Base-by-base conservation (phyloP, 2,329 filamentous ascomycete genomes). In the Claviceps monticola region DNA sequence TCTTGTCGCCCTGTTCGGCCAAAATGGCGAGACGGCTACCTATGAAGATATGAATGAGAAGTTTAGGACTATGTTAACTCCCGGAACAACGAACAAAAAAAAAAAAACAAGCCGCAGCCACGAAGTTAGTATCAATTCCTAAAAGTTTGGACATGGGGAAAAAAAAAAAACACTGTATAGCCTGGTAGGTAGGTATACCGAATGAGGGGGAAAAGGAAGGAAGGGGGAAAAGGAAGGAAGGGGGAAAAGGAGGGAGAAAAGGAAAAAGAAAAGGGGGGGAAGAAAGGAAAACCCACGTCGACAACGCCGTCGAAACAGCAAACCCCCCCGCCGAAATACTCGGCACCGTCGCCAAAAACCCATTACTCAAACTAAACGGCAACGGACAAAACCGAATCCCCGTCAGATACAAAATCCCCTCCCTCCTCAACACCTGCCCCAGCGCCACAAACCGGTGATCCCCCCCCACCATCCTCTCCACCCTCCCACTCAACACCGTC, bases 311-410 rank as follows among this genome's bases (percentile, higher is more conserved):
- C 5, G 93, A 91, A 46, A 89, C 65, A 36, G 83, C 83, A 69
- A 94, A 97, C 46, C 79, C 79, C 54, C 76, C 66, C 42, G 86
- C 86, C 23, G 83, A 78, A 37, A 98, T 87, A 36, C 86, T 95
- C 2, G 90, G 90, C 55, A 98, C 90, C 1, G 93, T 97, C 34
- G 88, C 88, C 51, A 98, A 80, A 55, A 95, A 95, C 49, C 89
- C 93, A 64, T 98, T 98, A 63, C 86, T 90, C 58, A 97, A 73
- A 50, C 86, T 93, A 66, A 95, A 98, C 14, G 93, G 93, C 54
- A 98, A 66, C 2, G 93, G 93, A 62, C 91, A 97, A 57, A 97
- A 78, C 34, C 93, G 80, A 59, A 98, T 93, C 78, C 93, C 94
- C 56, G 88, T 83, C 46, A 98, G 75, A 51, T 97, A 82, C 61